Evolutionary conservation across 371 early-diverging fungal species (phyloP).

Genomic region (Mucor racemosus): DNA sequence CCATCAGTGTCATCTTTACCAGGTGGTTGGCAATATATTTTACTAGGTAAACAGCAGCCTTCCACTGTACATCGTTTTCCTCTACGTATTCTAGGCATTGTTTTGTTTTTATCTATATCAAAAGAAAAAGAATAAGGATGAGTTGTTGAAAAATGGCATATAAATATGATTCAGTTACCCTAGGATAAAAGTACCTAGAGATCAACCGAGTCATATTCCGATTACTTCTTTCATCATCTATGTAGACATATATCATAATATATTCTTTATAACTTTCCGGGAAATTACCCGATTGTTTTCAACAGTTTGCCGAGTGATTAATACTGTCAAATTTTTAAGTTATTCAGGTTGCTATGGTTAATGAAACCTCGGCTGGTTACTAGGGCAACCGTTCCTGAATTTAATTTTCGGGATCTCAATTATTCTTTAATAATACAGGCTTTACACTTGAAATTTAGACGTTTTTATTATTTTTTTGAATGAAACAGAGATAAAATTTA

Average conservation of each 20-base stretch:
- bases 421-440: too few relatives aligned
- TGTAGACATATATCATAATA: not conserved
- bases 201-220: constrained; percentile 1
- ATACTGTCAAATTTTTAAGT: not conserved
- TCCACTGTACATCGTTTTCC: constrained; percentile 8
- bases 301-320: not conserved
- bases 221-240: not conserved
- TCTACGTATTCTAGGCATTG: not conserved
- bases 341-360: not conserved
- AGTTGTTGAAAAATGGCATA: not conserved
- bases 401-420: too few relatives aligned
- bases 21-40: constrained; percentile 2
- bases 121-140: not conserved
- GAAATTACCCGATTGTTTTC: not conserved
- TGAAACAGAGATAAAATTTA: too few relatives aligned
- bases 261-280: not conserved
- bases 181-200: not conserved
- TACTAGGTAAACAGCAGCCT: constrained; percentile 14
- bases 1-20: not conserved
- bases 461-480: too few relatives aligned
- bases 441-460: too few relatives aligned
- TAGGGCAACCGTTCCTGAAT: too few relatives aligned
- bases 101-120: not conserved
- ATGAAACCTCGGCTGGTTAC: not conserved
- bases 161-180: not conserved